Conservation (phyloP, 495 filamentous ascomycete genomes). For the Xylaria curta region DNA sequence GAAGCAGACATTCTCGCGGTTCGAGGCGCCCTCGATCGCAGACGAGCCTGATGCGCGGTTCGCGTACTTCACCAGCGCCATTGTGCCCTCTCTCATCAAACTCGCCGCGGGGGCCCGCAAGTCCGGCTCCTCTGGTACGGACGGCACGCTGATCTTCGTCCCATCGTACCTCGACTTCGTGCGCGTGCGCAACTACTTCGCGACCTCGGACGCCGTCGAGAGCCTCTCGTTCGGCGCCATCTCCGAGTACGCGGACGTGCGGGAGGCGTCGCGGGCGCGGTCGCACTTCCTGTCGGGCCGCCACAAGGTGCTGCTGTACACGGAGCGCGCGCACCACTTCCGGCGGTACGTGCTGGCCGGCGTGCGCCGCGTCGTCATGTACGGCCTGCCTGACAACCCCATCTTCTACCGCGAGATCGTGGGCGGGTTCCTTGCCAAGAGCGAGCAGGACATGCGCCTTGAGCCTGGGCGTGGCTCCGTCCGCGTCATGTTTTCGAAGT, state of each 20-base stretch:
- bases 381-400: constrained; percentile 87
- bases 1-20: constrained; percentile 90
- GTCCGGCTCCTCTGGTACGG: constrained; percentile 2
- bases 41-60: constrained; percentile 90
- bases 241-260: constrained; percentile 81
- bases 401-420: constrained; percentile 88
- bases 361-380: constrained; percentile 81
- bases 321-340: constrained; percentile 94
- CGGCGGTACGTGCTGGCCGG: constrained; percentile 79
- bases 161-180: constrained; percentile 94
- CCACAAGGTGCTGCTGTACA: constrained; percentile 85
- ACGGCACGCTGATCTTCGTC: constrained; percentile 81
- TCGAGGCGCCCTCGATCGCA: constrained; percentile 69
- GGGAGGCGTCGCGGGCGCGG: constrained; percentile 79
- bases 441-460: constrained; percentile 58
- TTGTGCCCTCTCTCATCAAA: constrained; percentile 73
- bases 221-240: constrained; percentile 82
- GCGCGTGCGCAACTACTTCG: constrained; percentile 87
- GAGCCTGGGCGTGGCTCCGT: constrained; percentile 62
- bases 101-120: constrained; percentile 48
- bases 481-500: constrained; percentile 80
- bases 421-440: constrained; percentile 67
- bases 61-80: constrained; percentile 81
- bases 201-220: constrained; percentile 69
- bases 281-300: constrained; percentile 85